Evolutionary conservation across 169 alveolate species (phyloP).

Genomic region (Cryptosporidium muris): DNA sequence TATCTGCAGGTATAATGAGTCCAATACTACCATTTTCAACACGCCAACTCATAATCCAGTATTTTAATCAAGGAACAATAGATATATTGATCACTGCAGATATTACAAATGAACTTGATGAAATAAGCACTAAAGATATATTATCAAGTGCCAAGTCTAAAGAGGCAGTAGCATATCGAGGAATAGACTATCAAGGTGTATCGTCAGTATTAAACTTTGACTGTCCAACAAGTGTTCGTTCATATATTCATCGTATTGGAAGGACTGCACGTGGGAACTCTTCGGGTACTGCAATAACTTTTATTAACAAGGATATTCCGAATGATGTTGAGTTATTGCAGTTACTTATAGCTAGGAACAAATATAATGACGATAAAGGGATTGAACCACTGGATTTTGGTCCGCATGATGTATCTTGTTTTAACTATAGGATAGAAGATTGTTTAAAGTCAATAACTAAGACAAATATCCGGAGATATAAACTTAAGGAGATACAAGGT

Average conservation of each 20-base stretch:
- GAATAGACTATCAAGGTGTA: conserved; percentile 60
- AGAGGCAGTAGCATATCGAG: conserved; percentile 46
- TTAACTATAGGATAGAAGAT: conserved; percentile 62
- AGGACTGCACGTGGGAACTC: conserved; percentile 68
- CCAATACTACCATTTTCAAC: conserved; percentile 68
- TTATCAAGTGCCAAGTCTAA: too few relatives aligned
- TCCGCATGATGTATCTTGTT: conserved; percentile 61
- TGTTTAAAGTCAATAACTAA: conserved; percentile 51
- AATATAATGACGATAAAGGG: conserved; percentile 27
- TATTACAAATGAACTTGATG: conserved; percentile 8
- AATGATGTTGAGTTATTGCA: conserved; percentile 56
- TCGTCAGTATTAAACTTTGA: conserved; percentile 65
- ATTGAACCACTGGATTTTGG: conserved; percentile 3
- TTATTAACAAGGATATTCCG: conserved; percentile 40
- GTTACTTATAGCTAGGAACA: conserved; percentile 8
- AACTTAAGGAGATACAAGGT: conserved; percentile 62
- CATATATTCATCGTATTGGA: conserved; percentile 66
- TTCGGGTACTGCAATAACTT: conserved; percentile 47
- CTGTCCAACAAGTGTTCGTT: conserved; percentile 48
- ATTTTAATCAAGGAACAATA: conserved; percentile 58
- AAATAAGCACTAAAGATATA: neutral
- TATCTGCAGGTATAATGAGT: conserved; percentile 42
- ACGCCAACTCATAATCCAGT: conserved; percentile 58
- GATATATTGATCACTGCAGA: conserved; percentile 57
- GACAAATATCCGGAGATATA: conserved; percentile 44